Evolutionary conservation across 2,329 filamentous ascomycete genomes (phyloP).

Genomic region (Aspergillus sp.): DNA sequence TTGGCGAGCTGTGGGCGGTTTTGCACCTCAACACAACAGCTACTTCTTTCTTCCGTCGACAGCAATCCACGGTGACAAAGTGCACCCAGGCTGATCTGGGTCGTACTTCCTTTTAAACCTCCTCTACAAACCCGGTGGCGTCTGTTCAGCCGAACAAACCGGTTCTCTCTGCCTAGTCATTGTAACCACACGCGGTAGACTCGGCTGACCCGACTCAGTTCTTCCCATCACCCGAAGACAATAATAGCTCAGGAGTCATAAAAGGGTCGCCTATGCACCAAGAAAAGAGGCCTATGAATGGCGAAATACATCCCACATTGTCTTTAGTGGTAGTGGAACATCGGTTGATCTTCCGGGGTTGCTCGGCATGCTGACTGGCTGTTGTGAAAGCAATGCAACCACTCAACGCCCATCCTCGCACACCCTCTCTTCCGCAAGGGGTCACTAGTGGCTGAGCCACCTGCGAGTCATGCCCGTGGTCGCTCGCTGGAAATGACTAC

Average conservation of each 20-base stretch:
- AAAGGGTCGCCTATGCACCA: not conserved
- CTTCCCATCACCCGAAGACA: not conserved
- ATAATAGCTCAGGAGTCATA: not conserved
- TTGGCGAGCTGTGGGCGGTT: too few species aligned
- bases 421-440: not conserved
- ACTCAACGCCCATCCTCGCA: not conserved
- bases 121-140: not conserved
- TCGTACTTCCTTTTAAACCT: not conserved
- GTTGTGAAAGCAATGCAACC: not conserved
- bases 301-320: not conserved
- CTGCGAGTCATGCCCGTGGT: conserved; percentile 11
- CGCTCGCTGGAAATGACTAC: not conserved
- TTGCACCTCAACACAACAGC: too few species aligned
- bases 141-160: conserved; percentile 6
- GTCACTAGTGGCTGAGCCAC: conserved; percentile 2
- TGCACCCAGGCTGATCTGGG: not conserved
- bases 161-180: not conserved
- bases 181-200: conserved; percentile 16
- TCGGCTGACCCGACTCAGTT: conserved; percentile 13
- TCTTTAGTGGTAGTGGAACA: not conserved
- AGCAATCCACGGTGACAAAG: not conserved
- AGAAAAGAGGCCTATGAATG: too few species aligned
- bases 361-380: conserved; percentile 6
- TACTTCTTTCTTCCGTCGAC: not conserved
- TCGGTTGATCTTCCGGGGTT: conserved; percentile 4